Conservation (phyloP, 1,139 yeast species). For the Suhomyces bokatorum region DNA sequence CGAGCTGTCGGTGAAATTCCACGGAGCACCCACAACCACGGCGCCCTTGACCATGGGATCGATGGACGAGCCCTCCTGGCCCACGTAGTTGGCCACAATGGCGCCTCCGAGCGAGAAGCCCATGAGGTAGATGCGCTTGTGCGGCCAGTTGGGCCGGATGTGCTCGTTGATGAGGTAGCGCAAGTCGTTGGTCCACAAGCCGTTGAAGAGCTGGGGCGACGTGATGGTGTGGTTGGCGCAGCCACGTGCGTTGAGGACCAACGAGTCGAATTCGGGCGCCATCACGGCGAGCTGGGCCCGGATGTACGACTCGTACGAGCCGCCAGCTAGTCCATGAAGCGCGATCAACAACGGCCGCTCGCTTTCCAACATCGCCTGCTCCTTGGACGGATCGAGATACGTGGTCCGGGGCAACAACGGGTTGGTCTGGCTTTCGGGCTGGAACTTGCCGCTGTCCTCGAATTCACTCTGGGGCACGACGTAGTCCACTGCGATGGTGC, state of each 20-base stretch:
- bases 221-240: conserved; percentile 60
- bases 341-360: conserved; percentile 56
- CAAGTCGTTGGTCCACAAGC: conserved; percentile 63
- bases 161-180: conserved; percentile 53
- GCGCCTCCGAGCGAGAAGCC: conserved; percentile 74
- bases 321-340: conserved; percentile 64
- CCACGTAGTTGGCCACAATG: conserved; percentile 74
- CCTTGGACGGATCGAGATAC: conserved; percentile 37
- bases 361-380: conserved; percentile 28
- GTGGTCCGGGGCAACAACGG: conserved; percentile 47
- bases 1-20: conserved; percentile 71
- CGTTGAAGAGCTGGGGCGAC: conserved; percentile 59
- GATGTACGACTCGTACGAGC: conserved; percentile 59
- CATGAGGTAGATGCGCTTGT: conserved; percentile 49
- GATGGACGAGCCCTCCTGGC: conserved; percentile 56
- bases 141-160: conserved; percentile 47
- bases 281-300: conserved; percentile 44
- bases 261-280: conserved; percentile 47
- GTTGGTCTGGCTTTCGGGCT: conserved; percentile 37
- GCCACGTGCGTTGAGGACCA: conserved; percentile 60
- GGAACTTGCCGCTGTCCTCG: conserved; percentile 27
- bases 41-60: conserved; percentile 47
- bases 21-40: conserved; percentile 66
- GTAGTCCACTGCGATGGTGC: conserved; percentile 44
- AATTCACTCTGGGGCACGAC: conserved; percentile 23